Conservation (phyloP, 2,329 filamentous ascomycete species). For the Chlorencoelia australis region DNA sequence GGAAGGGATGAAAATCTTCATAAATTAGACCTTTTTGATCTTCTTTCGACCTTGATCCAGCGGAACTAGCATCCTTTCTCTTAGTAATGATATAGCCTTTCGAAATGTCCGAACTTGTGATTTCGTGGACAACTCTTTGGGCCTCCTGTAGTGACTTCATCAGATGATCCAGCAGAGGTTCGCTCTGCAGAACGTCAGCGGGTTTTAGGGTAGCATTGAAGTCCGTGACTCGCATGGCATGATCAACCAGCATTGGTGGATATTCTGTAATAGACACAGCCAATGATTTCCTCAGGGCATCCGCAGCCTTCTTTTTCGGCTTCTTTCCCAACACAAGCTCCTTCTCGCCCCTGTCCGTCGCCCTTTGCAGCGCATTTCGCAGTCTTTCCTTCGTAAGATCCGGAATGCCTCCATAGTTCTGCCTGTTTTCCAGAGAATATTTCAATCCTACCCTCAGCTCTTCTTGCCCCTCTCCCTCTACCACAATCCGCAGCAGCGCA, state of each 20-base stretch:
- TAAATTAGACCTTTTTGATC: constrained; percentile 51
- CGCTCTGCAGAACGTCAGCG: constrained; percentile 58
- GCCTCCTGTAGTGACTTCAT: constrained; percentile 61
- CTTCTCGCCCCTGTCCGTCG: constrained; percentile 47
- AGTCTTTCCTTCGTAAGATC: constrained; percentile 65
- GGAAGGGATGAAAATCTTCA: constrained; percentile 91
- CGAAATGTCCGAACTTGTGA: constrained; percentile 54
- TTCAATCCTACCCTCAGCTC: constrained; percentile 65
- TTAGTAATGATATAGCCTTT: constrained; percentile 87
- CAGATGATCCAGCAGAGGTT: constrained; percentile 53
- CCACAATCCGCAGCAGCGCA: constrained; percentile 68
- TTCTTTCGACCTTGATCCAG: constrained; percentile 27
- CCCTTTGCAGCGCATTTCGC: constrained; percentile 55
- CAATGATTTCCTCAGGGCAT: constrained; percentile 69
- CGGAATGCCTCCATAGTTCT: constrained; percentile 72
- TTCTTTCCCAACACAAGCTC: constrained; percentile 48
- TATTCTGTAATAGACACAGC: constrained; percentile 80
- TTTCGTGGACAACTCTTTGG: constrained; percentile 54
- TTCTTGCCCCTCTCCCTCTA: constrained; percentile 75
- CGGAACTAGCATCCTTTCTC: constrained; percentile 30
- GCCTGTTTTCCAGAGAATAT: constrained; percentile 72
- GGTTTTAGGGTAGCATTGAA: constrained; percentile 62
- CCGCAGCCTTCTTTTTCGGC: constrained; percentile 61
- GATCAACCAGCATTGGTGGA: constrained; percentile 79
- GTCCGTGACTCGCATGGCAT: constrained; percentile 59